Evolutionary conservation across 1,284 basidiomycete genomes (phyloP), one percentile per base, ranked within the genome.

Genomic region (Ganoderma boninense): DNA sequence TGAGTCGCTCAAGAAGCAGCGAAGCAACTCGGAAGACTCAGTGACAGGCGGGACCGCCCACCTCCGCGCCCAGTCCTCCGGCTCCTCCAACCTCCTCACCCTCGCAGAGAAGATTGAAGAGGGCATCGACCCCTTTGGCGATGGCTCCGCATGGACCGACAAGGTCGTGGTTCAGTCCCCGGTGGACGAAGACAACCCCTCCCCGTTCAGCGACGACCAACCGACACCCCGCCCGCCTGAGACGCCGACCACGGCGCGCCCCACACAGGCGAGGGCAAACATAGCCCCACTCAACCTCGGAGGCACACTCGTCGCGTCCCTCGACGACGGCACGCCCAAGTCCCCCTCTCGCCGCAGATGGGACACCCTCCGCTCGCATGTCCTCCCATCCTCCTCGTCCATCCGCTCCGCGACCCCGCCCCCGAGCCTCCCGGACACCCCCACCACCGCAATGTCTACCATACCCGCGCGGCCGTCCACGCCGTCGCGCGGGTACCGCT

Each of bases 291-390:
- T 74, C 44, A 74, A 74, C 20, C 72, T 75, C 40, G 70, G 56
- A 29, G 67, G 62, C 23, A 64, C 67, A 0, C 54, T 73, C 16
- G 49, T 43, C 10, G 66, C 68, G 7, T 65, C 62, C 18, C 62
- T 61, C 14, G 59, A 65, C 29, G 69, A 65, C 23, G 49, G 11
- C 23, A 60, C 20, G 29, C 65, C 35, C 64, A 64, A 7, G 69
- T 84, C 86, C 35, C 84, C 84, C 1, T 84, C 86, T 0, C 74
- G 77, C 65, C 79, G 80, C n/a, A 84, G 87, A 38, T 90, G 88
- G 89, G 84, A 88, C 26, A 82, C 81, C 23, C 71, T 90, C n/a
- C 83, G 88, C 18, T 82, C 85, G 42, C 86, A 88, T 75, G 87
- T 90, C 44, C 69, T 90, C 46, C 83, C 84, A 4, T 71, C 79